Evolutionary conservation across 345 rosid genomes (phyloP), one percentile per base, ranked within the genome.

Genomic region (Toxicodendron radicans): DNA sequence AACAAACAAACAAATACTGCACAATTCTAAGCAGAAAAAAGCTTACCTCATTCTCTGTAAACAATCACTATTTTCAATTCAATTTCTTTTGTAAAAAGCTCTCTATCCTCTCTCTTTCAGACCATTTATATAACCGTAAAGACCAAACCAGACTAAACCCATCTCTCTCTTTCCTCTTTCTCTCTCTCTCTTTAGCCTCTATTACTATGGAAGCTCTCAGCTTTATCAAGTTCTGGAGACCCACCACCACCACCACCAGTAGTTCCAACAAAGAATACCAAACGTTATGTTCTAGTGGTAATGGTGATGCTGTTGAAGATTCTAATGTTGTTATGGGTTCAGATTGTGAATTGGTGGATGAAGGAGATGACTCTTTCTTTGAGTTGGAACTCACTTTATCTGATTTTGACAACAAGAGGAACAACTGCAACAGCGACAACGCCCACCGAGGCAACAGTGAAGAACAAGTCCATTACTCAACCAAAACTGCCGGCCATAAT

Each of bases 301-400:
- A 32, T 30, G 23, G 20, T 35, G 74, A 68, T 53, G 24, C 78
- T 70, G 24, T 60, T 27, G 77, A 45, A 52, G 48, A 74, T 41
- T 59, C 85, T 24, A 48, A 64, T 43, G 53, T 23, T 41, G 53
- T 58, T 5, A n/a, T 58, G 60, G 58, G 53, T 21, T 70, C 79
- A 8, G 83, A 83, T 17, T 48, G 54, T n/a, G 88, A 88, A 38
- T 5, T 38, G 2, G 64, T 79, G 56, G 87, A 76, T 0, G 95
- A 91, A 66, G 99, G 81, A 58, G 99, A 95, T 3, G 99, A 95
- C 71, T 92, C 97, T 0, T 92, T 91, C 84, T 87, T 92, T 76
- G 99, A 95, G 70, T 75, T 95, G 73, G 91, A 95, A 83, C 88
- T 95, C 63, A 76, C 95, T 79, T 85, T 85, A 23, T 82, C 87